A percentile compares a stretch with the other conserved stretches of the same genome.
phyloP scores from a whole-genome alignment of 169 alveolate species.

The Cryptosporidium xiaoi region DNA sequence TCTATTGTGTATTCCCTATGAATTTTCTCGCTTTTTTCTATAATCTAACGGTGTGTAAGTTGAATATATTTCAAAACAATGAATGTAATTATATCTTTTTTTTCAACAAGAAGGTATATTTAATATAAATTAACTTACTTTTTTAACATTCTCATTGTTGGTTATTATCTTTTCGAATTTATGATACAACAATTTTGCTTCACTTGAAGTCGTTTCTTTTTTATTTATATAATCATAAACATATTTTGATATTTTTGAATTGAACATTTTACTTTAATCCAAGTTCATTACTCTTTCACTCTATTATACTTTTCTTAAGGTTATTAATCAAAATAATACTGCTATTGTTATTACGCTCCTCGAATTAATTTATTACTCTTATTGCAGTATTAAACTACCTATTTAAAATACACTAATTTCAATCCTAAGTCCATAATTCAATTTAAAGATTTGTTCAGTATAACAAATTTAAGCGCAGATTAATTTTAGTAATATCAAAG shows the following conservation, averaged over 20 bases:
- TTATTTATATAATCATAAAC: constrained; percentile 26
- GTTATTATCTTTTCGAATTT: constrained; percentile 34
- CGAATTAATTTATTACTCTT: too few species aligned
- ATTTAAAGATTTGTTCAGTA: too few species aligned
- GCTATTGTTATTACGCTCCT: too few species aligned
- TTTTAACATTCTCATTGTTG: constrained; percentile 44
- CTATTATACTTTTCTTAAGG: background rate
- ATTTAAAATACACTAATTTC: too few species aligned
- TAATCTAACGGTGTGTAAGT: constrained; percentile 2
- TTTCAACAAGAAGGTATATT: background rate
- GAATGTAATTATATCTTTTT: too few species aligned
- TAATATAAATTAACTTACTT: constrained; percentile 22
- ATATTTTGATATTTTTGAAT: constrained; percentile 40
- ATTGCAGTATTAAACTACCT: too few species aligned
- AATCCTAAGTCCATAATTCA: too few species aligned
- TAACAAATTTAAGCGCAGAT: too few species aligned
- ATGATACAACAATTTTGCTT: constrained; percentile 52
- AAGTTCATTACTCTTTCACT: background rate
- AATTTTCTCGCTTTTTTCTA: background rate
- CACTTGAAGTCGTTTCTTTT: constrained; percentile 41
- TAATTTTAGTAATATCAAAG: too few species aligned
- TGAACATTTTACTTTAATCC: constrained; percentile 13
- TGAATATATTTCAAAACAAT: too few species aligned
- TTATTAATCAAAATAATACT: too few species aligned
- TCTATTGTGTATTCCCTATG: background rate